phyloP scores from a whole-genome alignment of 345 rosid species.

The Brassica nigra region DNA sequence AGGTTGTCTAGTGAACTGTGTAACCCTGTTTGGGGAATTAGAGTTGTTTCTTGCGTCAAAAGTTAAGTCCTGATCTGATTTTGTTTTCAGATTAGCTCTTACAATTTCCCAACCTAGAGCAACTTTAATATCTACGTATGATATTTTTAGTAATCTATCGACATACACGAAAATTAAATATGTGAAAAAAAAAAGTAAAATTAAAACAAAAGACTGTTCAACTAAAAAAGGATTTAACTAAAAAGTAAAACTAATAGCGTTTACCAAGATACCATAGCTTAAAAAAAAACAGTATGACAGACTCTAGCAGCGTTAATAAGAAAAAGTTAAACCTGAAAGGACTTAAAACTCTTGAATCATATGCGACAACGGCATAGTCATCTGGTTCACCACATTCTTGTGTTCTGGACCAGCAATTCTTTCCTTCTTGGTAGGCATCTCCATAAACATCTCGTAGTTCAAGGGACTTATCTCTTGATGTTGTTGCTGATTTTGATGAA shows the following conservation, averaged over 20 bases:
- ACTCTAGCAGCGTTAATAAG: too few species aligned
- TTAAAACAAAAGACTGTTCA: too few species aligned
- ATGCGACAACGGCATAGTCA: not conserved
- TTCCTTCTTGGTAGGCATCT: slow-evolving; percentile 13
- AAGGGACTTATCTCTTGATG: not conserved
- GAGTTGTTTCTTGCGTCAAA: slow-evolving; percentile 33
- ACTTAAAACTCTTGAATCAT: not conserved
- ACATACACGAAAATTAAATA: too few species aligned
- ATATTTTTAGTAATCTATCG: not conserved
- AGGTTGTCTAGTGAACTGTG: slow-evolving; percentile 31
- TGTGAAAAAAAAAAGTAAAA: not conserved
- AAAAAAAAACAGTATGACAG: too few species aligned
- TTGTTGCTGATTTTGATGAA: slow-evolving; percentile 7
- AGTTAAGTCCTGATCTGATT: not conserved
- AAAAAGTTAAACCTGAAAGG: too few species aligned
- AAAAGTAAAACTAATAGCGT: too few species aligned
- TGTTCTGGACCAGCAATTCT: not conserved
- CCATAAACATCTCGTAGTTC: slow-evolving; percentile 7
- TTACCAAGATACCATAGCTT: too few species aligned
- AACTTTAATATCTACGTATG: not conserved
- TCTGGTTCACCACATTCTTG: not conserved
- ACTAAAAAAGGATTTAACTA: too few species aligned
- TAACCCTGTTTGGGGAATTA: slow-evolving; percentile 26
- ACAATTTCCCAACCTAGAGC: not conserved
- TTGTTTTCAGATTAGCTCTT: not conserved